Evolutionary conservation across 108 stramenopile genomes (phyloP), one percentile per base, ranked within the genome.

Genomic region (Conticribra weissflogii): DNA sequence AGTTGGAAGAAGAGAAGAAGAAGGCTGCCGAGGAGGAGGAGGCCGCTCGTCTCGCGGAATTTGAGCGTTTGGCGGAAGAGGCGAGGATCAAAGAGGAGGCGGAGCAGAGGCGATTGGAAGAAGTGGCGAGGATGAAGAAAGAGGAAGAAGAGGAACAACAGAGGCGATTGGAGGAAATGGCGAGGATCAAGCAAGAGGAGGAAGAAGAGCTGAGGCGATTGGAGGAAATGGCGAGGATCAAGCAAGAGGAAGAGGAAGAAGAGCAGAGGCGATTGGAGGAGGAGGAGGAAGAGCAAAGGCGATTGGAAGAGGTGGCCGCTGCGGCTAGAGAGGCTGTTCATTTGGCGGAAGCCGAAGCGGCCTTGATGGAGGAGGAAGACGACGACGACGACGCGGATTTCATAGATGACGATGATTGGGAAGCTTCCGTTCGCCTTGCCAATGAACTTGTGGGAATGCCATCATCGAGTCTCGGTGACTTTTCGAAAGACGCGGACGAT

Each of bases 391-490:
- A 72, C 9, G 54, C 36, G n/a, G 71, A 72, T 45, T 56, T 59
- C 14, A 23, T 73, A 23, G 57, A 66, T 28, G 72, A 73, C 28
- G 66, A 73, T 8, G 72, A 73, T 32, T 73, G 72, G 72, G 72
- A 73, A 28, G 72, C 72, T 34, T 73, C 72, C 2, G 66, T 73
- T n/a, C 72, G 66, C 23, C 72, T 73, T 49, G 72, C 72, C 57
- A 73, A 73, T 68, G 72, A 73, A 68, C 66, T 73, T 4, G 36
- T 53, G 67, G 72, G 72, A 46, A 0, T 57, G 17, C 34, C 53
- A 3, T 54, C 66, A 8, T 15, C 15, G 1, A 12, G 27, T 18
- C 7, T 18, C 16, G 65, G 25, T 18, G 58, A 28, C 16, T 30
- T 52, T 17, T 49, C 33, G 24, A 50, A 34, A 23, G 59, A 50